phyloP scores from a whole-genome alignment of 805 yeast species.

The Candida gorgasii region DNA sequence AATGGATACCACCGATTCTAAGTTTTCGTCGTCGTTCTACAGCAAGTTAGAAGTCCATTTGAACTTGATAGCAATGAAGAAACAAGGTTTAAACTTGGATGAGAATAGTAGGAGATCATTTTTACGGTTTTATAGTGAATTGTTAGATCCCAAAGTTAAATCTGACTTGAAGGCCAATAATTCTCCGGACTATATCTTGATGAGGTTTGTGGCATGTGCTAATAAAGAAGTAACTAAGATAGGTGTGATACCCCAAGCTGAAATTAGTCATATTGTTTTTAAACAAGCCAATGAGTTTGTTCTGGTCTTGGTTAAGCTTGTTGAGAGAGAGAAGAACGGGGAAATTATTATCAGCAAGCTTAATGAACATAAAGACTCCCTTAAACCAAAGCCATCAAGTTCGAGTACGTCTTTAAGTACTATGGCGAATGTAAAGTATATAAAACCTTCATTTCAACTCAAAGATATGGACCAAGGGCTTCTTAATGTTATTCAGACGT shows the following conservation, averaged over 20 bases:
- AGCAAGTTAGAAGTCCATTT: slow-evolving; percentile 42
- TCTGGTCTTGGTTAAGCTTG: slow-evolving; percentile 35
- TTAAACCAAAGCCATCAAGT: slow-evolving; percentile 25
- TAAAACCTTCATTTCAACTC: slow-evolving; percentile 52
- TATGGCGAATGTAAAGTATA: slow-evolving; percentile 21
- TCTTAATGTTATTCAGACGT: slow-evolving; percentile 38
- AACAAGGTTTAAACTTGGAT: slow-evolving; percentile 34
- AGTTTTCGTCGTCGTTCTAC: slow-evolving; percentile 39
- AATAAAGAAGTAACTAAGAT: slow-evolving; percentile 52
- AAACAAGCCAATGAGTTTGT: slow-evolving; percentile 39
- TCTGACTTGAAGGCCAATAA: slow-evolving; percentile 30
- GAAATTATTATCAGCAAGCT: slow-evolving; percentile 46
- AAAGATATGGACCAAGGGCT: slow-evolving; percentile 55
- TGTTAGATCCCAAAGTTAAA: slow-evolving; percentile 49
- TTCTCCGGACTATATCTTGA: slow-evolving; percentile 48
- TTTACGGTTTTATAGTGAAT: slow-evolving; percentile 61
- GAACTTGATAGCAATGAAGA: slow-evolving; percentile 48
- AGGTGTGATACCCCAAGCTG: slow-evolving; percentile 29
- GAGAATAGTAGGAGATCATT: slow-evolving; percentile 58
- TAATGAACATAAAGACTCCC: slow-evolving; percentile 39
- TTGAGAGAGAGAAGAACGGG: slow-evolving; percentile 36
- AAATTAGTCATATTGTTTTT: slow-evolving; percentile 34
- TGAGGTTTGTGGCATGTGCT: slow-evolving; percentile 54
- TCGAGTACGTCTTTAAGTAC: not conserved
- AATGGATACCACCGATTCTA: slow-evolving; percentile 24